Percentiles rank a stretch among this genome's conserved stretches.
phyloP scores from a whole-genome alignment of 176 grass and related monocot genomes.

The Stipa capillata region DNA sequence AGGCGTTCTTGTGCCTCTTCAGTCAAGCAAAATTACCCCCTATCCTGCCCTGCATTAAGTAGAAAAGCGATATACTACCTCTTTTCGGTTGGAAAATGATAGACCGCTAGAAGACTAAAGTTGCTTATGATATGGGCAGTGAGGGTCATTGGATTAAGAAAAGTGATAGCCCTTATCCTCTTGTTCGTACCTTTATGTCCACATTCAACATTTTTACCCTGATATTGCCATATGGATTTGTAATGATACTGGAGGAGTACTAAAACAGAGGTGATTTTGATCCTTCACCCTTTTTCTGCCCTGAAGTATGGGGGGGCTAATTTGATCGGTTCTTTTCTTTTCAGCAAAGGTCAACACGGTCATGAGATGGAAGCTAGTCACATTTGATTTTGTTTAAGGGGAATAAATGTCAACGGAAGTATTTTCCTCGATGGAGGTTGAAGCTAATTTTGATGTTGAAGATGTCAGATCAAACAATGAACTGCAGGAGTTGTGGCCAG shows the following conservation, averaged over 20 bases:
- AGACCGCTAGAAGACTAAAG: background rate
- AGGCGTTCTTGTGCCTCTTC: background rate
- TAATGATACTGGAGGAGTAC: too few species aligned
- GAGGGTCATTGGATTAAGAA: background rate
- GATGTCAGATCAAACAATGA: slow-evolving; percentile 25
- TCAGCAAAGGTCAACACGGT: background rate
- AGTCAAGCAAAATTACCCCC: background rate
- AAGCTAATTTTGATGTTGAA: slow-evolving; percentile 38
- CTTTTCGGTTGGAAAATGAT: background rate
- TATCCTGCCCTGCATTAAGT: background rate
- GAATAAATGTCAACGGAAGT: slow-evolving; percentile 22
- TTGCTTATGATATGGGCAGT: background rate
- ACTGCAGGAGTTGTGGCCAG: slow-evolving; percentile 48
- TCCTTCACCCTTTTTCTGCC: background rate
- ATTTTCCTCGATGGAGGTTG: slow-evolving; percentile 38
- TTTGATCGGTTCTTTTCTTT: slow-evolving; percentile 1
- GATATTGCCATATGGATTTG: background rate
- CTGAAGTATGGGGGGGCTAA: background rate
- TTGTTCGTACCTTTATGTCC: background rate
- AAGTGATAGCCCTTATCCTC: background rate
- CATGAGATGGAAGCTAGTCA: slow-evolving; percentile 2
- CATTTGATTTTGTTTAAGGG: slow-evolving; percentile 17
- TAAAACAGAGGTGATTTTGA: background rate
- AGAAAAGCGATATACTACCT: background rate
- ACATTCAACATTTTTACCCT: background rate